Conservation (phyloP, 331 rosid genomes). For the Spiraea crenata region DNA sequence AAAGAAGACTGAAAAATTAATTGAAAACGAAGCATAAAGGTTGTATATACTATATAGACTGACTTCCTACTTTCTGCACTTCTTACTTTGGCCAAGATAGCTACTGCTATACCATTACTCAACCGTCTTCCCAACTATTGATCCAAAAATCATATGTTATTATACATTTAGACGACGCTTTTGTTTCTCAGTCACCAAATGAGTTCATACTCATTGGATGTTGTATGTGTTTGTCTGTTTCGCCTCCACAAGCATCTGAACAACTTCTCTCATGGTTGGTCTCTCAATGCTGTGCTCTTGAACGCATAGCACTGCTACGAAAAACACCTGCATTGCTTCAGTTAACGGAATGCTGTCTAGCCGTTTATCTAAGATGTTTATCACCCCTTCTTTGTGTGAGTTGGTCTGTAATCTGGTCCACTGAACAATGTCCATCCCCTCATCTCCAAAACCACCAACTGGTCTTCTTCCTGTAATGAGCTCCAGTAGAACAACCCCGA, state of each 20-base stretch:
- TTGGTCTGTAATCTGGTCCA: constrained; percentile 63
- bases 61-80: background rate
- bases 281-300: constrained; percentile 77
- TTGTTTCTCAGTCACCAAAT: constrained; percentile 1
- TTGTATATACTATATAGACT: background rate
- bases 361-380: constrained; percentile 57
- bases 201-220: constrained; percentile 30
- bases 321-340: constrained; percentile 70
- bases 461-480: constrained; percentile 68
- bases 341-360: constrained; percentile 43
- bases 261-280: constrained; percentile 91
- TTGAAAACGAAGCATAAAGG: background rate
- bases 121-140: background rate
- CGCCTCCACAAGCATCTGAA: constrained; percentile 76
- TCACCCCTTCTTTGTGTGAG: constrained; percentile 49
- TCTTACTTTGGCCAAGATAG: constrained; percentile 8
- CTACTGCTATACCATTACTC: constrained; percentile 12
- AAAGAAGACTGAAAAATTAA: background rate
- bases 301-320: constrained; percentile 75
- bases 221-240: constrained; percentile 56
- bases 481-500: constrained; percentile 74
- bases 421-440: constrained; percentile 79
- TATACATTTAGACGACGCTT: background rate
- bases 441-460: constrained; percentile 74
- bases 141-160: background rate